Evolutionary conservation across 257 asterid genomes (phyloP), one percentile per base, ranked within the genome.

Genomic region (Nicotiana undulata): DNA sequence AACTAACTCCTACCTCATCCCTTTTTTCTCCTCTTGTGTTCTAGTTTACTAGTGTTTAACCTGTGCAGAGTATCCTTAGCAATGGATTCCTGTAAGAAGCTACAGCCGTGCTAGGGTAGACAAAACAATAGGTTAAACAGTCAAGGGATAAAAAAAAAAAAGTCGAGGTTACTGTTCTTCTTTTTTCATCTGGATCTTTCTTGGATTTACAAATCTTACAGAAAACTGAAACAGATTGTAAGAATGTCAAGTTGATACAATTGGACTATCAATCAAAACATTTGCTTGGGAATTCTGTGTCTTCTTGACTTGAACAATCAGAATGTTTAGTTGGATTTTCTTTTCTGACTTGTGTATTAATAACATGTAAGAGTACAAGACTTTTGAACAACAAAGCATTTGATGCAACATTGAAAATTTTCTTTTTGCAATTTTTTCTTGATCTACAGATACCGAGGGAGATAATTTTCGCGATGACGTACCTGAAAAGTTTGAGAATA

Each of bases 371-470:
- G 66, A 61, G 66, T 11, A 15, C 32, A 9, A 61, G 66, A 22
- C 17, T 10, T 60, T 61, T 24, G 31, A 60, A 10, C 64, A 11
- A 10, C 34, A 20, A 60, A 24, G 12, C 9, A 4, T 24, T 24
- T 11, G 18, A 24, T 24, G 34, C 67, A 24, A 11, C 18, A 24
- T 61, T 61, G 18, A 61, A 61, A 20, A 0, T 0, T 61, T 22
- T 11, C 34, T 2, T 61, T 22, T 24, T 9, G 15, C 4, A 10
- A 20, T 60, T 56, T 44, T 67, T 63, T 63, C 56, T 68, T 66
- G 66, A 80, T 77, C 44, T 79, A 59, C 90, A 90, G 93, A 88
- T 68, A 89, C 97, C 29, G 96, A 92, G 75, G 91, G 87, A 2
- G 92, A 91, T 79, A 92, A 86, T 79, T 65, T 89, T 67, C 90